These are phyloP conservation scores for Castanea mollissima DNA, from an alignment of 306 rosid genomes.

Conservation along the genomic window DNA sequence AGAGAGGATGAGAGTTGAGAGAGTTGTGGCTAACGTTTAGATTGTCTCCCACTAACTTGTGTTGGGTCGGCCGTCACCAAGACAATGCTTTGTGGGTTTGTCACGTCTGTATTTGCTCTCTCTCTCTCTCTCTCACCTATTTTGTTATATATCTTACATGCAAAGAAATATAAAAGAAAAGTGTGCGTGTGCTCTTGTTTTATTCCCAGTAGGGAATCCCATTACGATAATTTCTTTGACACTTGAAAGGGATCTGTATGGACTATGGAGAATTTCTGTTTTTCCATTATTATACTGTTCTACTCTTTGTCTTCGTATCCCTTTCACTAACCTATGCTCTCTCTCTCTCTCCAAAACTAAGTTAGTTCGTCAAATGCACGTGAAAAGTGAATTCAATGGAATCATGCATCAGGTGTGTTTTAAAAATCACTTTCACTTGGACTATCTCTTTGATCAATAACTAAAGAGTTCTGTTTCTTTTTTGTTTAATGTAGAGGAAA, in stretches of 20 bases:
- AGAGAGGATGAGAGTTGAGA: background rate
- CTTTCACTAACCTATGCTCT: background rate
- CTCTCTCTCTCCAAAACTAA: background rate
- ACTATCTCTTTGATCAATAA: too few species aligned
- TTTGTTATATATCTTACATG: background rate
- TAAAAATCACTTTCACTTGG: background rate
- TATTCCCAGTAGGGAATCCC: background rate
- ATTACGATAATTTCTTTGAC: background rate
- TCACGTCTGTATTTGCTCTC: slow-evolving; percentile 41
- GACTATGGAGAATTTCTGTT: background rate
- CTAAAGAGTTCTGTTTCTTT: too few species aligned
- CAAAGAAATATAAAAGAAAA: background rate
- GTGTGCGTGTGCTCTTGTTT: slow-evolving; percentile 5
- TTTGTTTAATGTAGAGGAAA: too few species aligned
- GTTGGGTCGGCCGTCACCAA: slow-evolving; percentile 64
- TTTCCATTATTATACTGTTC: slow-evolving; percentile 2
- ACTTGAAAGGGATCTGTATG: background rate
- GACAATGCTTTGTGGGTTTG: slow-evolving; percentile 51
- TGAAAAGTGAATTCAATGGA: slow-evolving; percentile 17
- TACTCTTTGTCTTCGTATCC: background rate
- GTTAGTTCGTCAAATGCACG: slow-evolving; percentile 18
- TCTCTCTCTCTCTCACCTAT: background rate
- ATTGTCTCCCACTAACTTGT: slow-evolving; percentile 61
- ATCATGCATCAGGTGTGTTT: background rate
- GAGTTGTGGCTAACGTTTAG: slow-evolving; percentile 37